Conservation (phyloP, 352 stramenopile species). For the Pythium guiyangense region DNA sequence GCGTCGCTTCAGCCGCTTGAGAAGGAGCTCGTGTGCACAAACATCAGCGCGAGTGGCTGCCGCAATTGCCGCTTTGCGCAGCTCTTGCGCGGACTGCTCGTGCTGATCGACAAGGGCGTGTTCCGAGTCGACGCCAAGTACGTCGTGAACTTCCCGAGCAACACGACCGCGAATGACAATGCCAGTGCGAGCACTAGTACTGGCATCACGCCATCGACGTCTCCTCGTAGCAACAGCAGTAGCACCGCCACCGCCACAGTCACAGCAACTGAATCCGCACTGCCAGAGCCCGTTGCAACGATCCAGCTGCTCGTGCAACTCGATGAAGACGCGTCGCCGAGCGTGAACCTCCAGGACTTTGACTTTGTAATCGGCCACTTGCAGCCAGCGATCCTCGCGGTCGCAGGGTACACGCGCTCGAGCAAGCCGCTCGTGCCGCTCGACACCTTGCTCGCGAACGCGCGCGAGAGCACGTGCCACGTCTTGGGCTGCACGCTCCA, state of each 20-base stretch:
- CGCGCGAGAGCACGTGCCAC: conserved; percentile 48
- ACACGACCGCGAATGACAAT: no score
- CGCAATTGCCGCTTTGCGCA: conserved; percentile 39
- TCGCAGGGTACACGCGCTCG: conserved; percentile 18
- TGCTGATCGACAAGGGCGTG: conserved; percentile 33
- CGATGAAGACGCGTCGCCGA: conserved; percentile 22
- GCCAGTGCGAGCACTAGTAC: background rate
- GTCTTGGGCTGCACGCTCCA: conserved; percentile 65
- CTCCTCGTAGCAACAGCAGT: background rate
- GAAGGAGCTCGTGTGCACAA: conserved; percentile 45
- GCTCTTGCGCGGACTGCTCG: conserved; percentile 38
- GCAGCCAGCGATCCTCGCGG: conserved; percentile 36
- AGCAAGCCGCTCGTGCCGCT: conserved; percentile 8
- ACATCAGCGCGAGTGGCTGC: conserved; percentile 25
- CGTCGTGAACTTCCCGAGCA: conserved; percentile 18
- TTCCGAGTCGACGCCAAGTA: conserved; percentile 40
- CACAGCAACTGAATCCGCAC: background rate
- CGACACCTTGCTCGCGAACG: conserved; percentile 21
- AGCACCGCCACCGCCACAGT: background rate
- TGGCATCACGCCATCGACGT: no score
- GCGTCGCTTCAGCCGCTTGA: conserved; percentile 13
- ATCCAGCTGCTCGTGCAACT: conserved; percentile 45
- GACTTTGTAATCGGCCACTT: conserved; percentile 57
- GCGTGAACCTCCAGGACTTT: conserved; percentile 36
- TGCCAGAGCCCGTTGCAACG: conserved; percentile 26